These are phyloP conservation scores for Xylogone sp. DNA, from an alignment of 2,329 filamentous ascomycete genomes.

Conservation along the genomic window DNA sequence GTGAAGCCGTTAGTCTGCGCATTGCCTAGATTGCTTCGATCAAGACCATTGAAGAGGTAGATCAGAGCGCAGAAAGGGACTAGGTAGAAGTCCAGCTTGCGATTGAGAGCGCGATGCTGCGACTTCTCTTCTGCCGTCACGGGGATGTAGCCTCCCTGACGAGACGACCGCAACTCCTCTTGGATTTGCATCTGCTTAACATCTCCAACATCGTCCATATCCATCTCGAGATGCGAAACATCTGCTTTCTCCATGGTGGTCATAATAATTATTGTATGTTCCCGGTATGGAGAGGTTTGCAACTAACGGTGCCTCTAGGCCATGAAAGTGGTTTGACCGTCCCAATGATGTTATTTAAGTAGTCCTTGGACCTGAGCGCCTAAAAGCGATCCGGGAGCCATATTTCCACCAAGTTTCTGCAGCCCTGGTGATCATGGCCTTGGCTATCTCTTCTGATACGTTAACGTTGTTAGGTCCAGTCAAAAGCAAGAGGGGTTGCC, in stretches of 20 bases:
- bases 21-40: conserved; percentile 27
- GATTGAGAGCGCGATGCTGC: background rate
- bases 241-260: background rate
- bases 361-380: too few relatives aligned
- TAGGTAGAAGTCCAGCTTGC: conserved; percentile 15
- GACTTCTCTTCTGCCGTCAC: background rate
- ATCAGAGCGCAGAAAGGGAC: conserved; percentile 3
- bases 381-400: too few relatives aligned
- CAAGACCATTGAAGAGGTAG: conserved; percentile 47
- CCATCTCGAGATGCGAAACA: background rate
- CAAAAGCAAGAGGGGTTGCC: too few relatives aligned
- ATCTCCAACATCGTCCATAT: background rate
- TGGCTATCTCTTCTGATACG: too few relatives aligned
- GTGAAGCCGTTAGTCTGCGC: conserved; percentile 25
- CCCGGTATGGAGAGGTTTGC: too few relatives aligned
- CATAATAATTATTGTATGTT: background rate
- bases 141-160: background rate
- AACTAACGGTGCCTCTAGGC: too few relatives aligned
- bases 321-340: too few relatives aligned
- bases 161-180: background rate
- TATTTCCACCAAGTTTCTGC: too few relatives aligned
- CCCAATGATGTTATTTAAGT: too few relatives aligned
- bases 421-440: too few relatives aligned
- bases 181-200: conserved; percentile 1
- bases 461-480: too few relatives aligned